Conservation (phyloP, 257 asterid species). For the Anisodus tanguticus region DNA sequence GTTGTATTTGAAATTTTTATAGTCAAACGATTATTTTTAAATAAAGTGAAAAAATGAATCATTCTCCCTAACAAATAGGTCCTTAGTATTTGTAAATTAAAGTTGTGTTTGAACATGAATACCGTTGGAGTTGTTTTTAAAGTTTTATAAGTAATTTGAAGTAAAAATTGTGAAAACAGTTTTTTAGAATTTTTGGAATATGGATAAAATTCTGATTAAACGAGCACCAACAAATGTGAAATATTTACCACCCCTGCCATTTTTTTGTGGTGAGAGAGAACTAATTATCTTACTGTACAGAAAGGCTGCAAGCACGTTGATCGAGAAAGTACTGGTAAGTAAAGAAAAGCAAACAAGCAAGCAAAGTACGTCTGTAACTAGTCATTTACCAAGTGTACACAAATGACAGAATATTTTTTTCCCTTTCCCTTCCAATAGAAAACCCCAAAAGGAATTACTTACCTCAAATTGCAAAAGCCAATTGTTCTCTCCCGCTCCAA, state of each 20-base stretch:
- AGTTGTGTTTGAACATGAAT: no score
- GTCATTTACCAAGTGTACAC: background rate
- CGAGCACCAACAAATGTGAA: no score
- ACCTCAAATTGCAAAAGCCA: slow-evolving; percentile 99
- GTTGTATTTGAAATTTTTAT: no score
- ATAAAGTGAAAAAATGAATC: no score
- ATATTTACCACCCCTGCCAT: no score
- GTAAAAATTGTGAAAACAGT: no score
- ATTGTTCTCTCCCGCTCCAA: slow-evolving; percentile 80
- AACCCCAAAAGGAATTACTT: slow-evolving; percentile 33
- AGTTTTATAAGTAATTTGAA: no score
- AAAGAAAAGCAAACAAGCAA: background rate
- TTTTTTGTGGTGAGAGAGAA: background rate
- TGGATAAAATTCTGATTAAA: no score
- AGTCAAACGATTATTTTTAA: no score
- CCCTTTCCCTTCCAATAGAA: slow-evolving; percentile 34
- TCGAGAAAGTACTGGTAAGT: background rate
- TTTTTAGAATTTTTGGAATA: background rate
- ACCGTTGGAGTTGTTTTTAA: no score
- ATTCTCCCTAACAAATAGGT: no score
- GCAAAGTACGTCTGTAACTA: background rate
- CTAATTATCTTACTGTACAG: background rate
- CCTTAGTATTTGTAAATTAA: no score
- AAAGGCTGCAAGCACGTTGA: slow-evolving; percentile 33
- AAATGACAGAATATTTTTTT: slow-evolving; percentile 23